These are phyloP conservation scores for Fusarium sp. DNA, from an alignment of 2,329 filamentous ascomycete genomes.

Conservation along the genomic window DNA sequence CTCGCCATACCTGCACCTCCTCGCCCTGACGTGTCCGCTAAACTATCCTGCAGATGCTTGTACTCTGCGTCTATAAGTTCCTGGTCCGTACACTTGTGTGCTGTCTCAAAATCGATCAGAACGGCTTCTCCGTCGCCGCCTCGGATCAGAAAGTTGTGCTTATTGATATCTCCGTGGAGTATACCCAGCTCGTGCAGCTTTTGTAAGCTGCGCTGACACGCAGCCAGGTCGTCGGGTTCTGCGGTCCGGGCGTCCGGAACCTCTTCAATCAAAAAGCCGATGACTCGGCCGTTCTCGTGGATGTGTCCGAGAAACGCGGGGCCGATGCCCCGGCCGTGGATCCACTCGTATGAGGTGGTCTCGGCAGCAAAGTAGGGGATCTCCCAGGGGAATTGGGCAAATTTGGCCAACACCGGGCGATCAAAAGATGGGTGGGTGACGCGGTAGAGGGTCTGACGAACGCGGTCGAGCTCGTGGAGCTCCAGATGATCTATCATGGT, in stretches of 20 bases:
- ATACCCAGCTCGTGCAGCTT: slow-evolving; percentile 49
- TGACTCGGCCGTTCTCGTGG: slow-evolving; percentile 47
- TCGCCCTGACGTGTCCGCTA: slow-evolving; percentile 42
- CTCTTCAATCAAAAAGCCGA: slow-evolving; percentile 46
- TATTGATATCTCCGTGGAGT: slow-evolving; percentile 51
- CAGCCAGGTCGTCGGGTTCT: slow-evolving; percentile 44
- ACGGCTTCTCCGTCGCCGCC: slow-evolving; percentile 37
- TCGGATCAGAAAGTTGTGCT: slow-evolving; percentile 50
- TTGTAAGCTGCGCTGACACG: slow-evolving; percentile 43
- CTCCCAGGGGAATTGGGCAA: slow-evolving; percentile 47
- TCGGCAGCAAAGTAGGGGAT: slow-evolving; percentile 48
- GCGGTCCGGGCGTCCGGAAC: slow-evolving; percentile 42
- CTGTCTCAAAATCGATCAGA: slow-evolving; percentile 50
- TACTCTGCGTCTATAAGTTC: slow-evolving; percentile 42
- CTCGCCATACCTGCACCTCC: slow-evolving; percentile 43
- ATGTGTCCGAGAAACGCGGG: slow-evolving; percentile 48
- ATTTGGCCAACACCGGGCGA: slow-evolving; percentile 41
- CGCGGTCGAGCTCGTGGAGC: slow-evolving; percentile 37
- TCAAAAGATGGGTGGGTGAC: slow-evolving; percentile 42
- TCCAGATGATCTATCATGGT: slow-evolving; percentile 51
- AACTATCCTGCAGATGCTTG: slow-evolving; percentile 31
- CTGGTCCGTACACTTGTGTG: slow-evolving; percentile 40
- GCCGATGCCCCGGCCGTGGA: slow-evolving; percentile 44
- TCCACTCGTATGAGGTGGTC: slow-evolving; percentile 48
- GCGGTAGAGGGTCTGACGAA: slow-evolving; percentile 46